phyloP scores from a whole-genome alignment of 2,329 filamentous ascomycete species.

The Cladosporium sp. region DNA sequence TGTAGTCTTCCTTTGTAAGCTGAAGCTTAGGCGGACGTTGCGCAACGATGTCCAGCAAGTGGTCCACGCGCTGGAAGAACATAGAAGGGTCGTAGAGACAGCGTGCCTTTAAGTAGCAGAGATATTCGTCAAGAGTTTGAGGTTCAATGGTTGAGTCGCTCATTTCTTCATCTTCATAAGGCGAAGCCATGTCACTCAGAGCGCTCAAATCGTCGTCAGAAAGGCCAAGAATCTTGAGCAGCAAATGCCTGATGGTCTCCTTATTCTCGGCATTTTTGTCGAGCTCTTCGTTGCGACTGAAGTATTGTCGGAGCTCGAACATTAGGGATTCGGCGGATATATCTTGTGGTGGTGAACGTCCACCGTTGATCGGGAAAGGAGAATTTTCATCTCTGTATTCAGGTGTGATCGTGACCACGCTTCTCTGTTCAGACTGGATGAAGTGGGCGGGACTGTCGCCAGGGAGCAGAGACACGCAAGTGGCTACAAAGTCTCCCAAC shows the following conservation, averaged over 20 bases:
- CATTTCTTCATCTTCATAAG: not conserved
- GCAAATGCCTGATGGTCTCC: not conserved
- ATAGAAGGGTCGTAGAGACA: not conserved
- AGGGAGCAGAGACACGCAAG: constrained; percentile 49
- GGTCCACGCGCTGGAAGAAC: constrained; percentile 1
- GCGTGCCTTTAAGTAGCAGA: not conserved
- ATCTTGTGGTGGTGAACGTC: not conserved
- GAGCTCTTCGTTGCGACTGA: not conserved
- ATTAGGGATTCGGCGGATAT: constrained; percentile 2
- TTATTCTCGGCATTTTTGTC: not conserved
- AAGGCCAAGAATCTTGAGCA: not conserved
- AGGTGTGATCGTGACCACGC: not conserved
- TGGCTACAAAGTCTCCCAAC: constrained; percentile 42
- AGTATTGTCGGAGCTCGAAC: constrained; percentile 1
- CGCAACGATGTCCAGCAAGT: not conserved
- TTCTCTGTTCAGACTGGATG: constrained; percentile 30
- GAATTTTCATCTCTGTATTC: not conserved
- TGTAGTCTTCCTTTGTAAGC: constrained; percentile 1
- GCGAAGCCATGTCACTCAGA: not conserved
- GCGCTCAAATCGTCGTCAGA: not conserved
- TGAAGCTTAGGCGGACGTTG: not conserved
- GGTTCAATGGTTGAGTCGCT: not conserved
- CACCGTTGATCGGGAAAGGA: not conserved
- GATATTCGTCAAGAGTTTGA: not conserved
- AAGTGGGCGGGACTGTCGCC: constrained; percentile 53